A percentile compares a stretch with the other conserved stretches of the same genome.
Conservation (phyloP, 345 rosid genomes). For the Dipteronia dyeriana region DNA sequence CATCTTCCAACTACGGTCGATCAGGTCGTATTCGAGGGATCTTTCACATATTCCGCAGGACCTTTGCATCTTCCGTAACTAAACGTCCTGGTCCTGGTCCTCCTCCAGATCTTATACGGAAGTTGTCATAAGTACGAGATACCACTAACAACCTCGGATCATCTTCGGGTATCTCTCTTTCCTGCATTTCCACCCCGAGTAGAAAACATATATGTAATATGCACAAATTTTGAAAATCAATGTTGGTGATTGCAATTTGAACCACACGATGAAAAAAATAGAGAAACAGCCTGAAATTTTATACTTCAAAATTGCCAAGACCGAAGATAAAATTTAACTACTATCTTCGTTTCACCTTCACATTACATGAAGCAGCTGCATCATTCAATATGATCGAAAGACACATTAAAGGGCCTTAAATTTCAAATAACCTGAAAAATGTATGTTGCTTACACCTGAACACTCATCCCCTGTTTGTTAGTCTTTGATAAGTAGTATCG, state of each 20-base stretch:
- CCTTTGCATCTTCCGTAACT: slow-evolving; percentile 17
- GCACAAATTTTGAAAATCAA: background rate
- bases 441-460: background rate
- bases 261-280: background rate
- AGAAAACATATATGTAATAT: background rate
- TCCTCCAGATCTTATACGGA: slow-evolving; percentile 42
- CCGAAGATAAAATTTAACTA: background rate
- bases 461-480: background rate
- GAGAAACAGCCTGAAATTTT: background rate
- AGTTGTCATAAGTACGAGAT: slow-evolving; percentile 44
- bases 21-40: slow-evolving; percentile 22
- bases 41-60: too few species aligned
- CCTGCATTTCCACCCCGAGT: slow-evolving; percentile 39
- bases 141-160: slow-evolving; percentile 73
- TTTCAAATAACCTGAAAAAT: background rate
- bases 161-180: slow-evolving; percentile 73
- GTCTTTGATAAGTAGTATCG: too few species aligned
- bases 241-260: background rate
- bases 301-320: background rate
- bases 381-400: background rate
- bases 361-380: background rate
- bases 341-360: background rate
- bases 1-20: background rate
- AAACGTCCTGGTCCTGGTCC: slow-evolving; percentile 16
- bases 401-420: background rate